Base-by-base conservation (phyloP, 2,329 filamentous ascomycete genomes). In the Phialemoniopsis sp. region DNA sequence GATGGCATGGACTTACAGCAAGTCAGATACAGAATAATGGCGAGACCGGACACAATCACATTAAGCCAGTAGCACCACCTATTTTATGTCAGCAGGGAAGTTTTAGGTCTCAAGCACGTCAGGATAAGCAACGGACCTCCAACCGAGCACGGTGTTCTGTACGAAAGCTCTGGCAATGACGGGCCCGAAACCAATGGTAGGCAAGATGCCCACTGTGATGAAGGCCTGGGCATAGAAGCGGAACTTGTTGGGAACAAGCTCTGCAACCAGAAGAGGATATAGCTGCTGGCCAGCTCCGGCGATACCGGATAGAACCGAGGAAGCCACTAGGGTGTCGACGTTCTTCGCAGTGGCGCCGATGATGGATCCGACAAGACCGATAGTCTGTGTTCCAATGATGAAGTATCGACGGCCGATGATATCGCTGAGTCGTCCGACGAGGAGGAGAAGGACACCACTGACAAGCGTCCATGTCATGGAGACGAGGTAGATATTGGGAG, bases 1-100 rank as follows among this genome's bases (percentile, higher is more conserved):
- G n/a, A n/a, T n/a, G n/a, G n/a, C n/a, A n/a, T n/a, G n/a, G n/a
- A n/a, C n/a, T n/a, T n/a, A n/a, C n/a, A 73, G 41, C 67, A 65
- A 40, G 67, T 53, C 19, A 55, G 51, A 38, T 63, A 69, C 3
- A 69, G 56, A 2, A 57, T 48, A 2, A 67, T 46, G 8, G 63
- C 54, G 21, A 67, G 41, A 10, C 55, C 57, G 29, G 56, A 60
- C 39, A 67, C 54, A 37, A 70, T 66, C 42, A 70, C 66, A 39
- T 62, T 64, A 7, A 74, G 48, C 45, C 70, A 73, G 50, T 69
- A 76, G 37, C 55, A 62, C 66, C 68, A 72, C 19, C n/a, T 9
- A n/a, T 9, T 29, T 9, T 29, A 29, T 29, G 28, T 29, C 28
- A 29, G 28, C 9, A 29, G 9, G n/a, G n/a, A 29, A 9, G 28